Evolutionary conservation across 208 protist genomes (phyloP), one percentile per base, ranked within the genome.

Genomic region (Trypanosoma theileri): DNA sequence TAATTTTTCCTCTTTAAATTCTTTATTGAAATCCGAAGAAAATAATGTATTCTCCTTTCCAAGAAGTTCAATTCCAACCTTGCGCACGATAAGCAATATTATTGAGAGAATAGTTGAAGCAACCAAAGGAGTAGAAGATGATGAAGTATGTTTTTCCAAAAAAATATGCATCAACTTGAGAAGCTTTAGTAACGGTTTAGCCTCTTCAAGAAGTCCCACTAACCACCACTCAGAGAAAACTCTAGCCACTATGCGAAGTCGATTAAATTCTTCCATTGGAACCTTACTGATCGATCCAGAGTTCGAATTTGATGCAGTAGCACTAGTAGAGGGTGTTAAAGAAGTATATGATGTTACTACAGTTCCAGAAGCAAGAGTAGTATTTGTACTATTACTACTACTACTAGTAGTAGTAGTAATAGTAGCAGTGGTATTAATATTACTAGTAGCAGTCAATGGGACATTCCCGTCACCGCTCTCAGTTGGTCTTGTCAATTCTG

Each of bases 181-280:
- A 11, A 77, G 11, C 8, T 65, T 66, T n/a, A 76, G 14, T 12
- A 76, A 3, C 4, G 59, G 52, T 50, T 55, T 69, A 7, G 62
- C 61, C 13, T 76, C 63, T 3, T 54, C 46, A 48, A 77, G 40
- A 51, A 77, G 72, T 11, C 72, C 72, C 40, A 73, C 56, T 28
- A 77, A 66, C 63, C 63, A 77, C 72, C 61, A 71, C 59, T 77
- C 72, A 62, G 57, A 63, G 42, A 66, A 65, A 17, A 77, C 59
- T 24, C 40, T 67, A 8, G 60, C 66, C 31, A 72, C 56, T 17
- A 73, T 21, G 16, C 69, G 69, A 13, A 73, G 60, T 9, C 44
- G 48, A 52, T 66, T 73, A 44, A 73, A 51, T 45, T 73, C 69
- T 44, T 73, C 69, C 41, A 67, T 42, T 12, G 69, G 60, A 21